phyloP scores from a whole-genome alignment of 768 basidiomycete genomes.

The Coprinellus micaceus region DNA sequence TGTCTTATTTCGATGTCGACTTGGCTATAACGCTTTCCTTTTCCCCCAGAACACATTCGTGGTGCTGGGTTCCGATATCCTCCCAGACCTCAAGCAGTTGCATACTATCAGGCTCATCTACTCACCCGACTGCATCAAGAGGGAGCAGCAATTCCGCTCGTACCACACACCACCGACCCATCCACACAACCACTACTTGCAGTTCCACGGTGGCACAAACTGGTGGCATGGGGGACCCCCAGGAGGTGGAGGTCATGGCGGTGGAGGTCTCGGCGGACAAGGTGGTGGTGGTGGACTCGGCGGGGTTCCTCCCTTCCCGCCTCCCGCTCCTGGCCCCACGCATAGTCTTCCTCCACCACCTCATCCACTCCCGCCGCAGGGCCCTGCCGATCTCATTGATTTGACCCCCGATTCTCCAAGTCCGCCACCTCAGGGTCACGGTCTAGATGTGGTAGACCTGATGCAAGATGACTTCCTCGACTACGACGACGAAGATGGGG shows the following conservation, averaged over 20 bases:
- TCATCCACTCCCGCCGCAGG: neutral
- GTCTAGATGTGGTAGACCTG: neutral
- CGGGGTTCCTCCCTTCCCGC: too few species aligned
- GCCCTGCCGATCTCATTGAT: too few species aligned
- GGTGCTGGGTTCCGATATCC: conserved; percentile 26
- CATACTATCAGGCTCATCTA: conserved; percentile 21
- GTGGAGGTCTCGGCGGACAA: neutral
- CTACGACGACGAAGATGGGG: neutral
- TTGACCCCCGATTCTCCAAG: neutral
- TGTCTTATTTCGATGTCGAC: neutral
- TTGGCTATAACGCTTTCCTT: neutral
- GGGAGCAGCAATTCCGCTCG: conserved; percentile 4
- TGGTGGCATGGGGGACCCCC: neutral
- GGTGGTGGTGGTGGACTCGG: neutral
- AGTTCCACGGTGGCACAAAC: neutral
- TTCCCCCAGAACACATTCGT: conserved; percentile 25
- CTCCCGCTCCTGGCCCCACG: neutral
- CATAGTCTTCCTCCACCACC: neutral
- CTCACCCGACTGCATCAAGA: conserved; percentile 7
- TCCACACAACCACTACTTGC: neutral
- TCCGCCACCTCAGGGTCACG: neutral
- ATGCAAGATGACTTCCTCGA: neutral
- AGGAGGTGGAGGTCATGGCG: neutral
- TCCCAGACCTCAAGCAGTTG: conserved; percentile 21
- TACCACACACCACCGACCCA: neutral